Conservation (phyloP, 371 early-diverging fungal genomes). For the Lichtheimia hyalospora region DNA sequence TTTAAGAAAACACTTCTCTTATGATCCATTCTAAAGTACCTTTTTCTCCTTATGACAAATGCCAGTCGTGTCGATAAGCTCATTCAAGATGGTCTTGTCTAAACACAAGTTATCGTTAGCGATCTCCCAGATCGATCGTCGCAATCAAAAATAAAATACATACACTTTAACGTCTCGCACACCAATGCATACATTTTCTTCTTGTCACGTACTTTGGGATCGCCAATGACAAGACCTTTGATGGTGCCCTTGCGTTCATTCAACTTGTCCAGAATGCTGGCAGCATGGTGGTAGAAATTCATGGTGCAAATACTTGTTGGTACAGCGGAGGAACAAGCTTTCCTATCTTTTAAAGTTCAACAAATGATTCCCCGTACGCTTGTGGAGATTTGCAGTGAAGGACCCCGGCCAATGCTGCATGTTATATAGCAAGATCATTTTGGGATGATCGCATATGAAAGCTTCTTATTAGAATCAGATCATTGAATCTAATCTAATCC, state of each 20-base stretch:
- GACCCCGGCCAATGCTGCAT: no score
- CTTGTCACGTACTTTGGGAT: constrained; percentile 75
- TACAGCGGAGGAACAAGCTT: no score
- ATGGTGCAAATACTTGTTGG: constrained; percentile 17
- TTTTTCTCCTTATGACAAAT: constrained; percentile 54
- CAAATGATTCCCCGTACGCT: no score
- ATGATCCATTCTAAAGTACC: constrained; percentile 21
- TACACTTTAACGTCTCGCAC: constrained; percentile 92
- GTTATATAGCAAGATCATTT: no score
- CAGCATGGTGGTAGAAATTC: constrained; percentile 81
- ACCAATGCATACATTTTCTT: constrained; percentile 88
- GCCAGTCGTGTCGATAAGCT: constrained; percentile 55
- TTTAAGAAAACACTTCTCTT: neutral
- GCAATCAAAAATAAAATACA: constrained; percentile 8
- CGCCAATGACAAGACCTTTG: constrained; percentile 75
- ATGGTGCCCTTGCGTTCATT: constrained; percentile 78
- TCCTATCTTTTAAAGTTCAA: no score
- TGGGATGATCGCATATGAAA: no score
- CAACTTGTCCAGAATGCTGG: constrained; percentile 70
- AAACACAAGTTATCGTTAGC: neutral
- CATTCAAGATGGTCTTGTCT: constrained; percentile 56
- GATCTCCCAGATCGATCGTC: neutral
- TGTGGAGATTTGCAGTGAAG: no score
- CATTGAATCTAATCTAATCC: no score
- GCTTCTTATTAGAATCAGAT: no score